phyloP scores from a whole-genome alignment of 1,284 basidiomycete species.

The Phellopilus nigrolimitatus region DNA sequence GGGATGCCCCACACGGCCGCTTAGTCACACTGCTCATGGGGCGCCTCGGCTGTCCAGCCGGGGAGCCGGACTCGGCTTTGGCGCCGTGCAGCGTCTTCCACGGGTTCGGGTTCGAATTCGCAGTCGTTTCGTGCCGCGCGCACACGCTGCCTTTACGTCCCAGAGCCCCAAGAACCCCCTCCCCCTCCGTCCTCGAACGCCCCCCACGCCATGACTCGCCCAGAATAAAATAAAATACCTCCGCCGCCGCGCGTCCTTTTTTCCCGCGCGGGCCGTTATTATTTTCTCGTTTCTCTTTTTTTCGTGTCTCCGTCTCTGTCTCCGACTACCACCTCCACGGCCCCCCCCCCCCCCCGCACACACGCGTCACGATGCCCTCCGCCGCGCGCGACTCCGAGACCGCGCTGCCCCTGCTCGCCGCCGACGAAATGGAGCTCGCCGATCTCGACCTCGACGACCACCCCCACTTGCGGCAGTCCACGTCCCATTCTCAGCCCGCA shows the following conservation, averaged over 20 bases:
- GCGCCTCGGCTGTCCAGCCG: no score
- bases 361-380: neutral
- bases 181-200: no score
- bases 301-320: no score
- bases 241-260: no score
- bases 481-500: neutral
- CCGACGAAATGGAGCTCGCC: neutral
- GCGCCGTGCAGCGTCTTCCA: neutral
- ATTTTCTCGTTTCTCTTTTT: neutral
- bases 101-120: no score
- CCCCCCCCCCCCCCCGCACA: neutral
- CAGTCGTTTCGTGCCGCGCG: no score
- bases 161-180: no score
- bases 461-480: neutral
- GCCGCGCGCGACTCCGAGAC: constrained; percentile 8
- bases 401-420: constrained; percentile 13
- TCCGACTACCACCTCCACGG: neutral
- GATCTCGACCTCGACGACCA: neutral
- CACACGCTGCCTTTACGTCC: no score
- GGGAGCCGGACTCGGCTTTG: neutral
- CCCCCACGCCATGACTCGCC: no score
- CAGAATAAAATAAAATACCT: no score
- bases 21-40: no score
- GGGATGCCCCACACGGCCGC: no score
- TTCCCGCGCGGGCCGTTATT: neutral